phyloP scores from a whole-genome alignment of 352 stramenopile species.

The Thalassiosira hispida region DNA sequence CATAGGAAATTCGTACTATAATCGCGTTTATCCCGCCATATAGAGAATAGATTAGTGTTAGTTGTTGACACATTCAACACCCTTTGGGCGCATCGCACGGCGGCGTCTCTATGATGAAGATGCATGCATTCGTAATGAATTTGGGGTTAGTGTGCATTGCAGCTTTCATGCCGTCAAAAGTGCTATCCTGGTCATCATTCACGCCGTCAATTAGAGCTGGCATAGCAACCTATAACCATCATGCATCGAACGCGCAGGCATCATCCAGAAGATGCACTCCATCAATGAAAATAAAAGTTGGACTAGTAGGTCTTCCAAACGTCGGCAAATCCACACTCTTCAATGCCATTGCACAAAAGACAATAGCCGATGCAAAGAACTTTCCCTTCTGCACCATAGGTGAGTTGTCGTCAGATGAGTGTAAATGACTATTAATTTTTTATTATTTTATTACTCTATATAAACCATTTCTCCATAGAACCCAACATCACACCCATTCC shows the following conservation, averaged over 20 bases:
- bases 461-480: no score
- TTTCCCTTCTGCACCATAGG: constrained; percentile 87
- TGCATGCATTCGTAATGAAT: neutral
- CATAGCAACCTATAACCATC: neutral
- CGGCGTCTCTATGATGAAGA: neutral
- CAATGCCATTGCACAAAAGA: constrained; percentile 91
- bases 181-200: constrained; percentile 18
- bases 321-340: constrained; percentile 94
- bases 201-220: neutral
- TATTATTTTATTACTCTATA: constrained; percentile 95
- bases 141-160: constrained; percentile 8
- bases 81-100: neutral
- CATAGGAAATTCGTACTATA: no score
- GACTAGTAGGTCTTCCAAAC: constrained; percentile 92
- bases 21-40: no score
- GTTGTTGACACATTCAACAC: no score
- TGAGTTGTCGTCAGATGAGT: no score
- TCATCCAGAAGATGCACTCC: constrained; percentile 1
- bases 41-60: no score
- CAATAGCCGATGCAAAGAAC: constrained; percentile 92
- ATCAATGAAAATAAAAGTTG: constrained; percentile 91
- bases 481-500: constrained; percentile 93
- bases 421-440: constrained; percentile 82
- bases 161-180: neutral
- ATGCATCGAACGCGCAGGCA: neutral